Evolutionary conservation across 352 stramenopile genomes (phyloP).

Genomic region (Globisporangium orthogonon): DNA sequence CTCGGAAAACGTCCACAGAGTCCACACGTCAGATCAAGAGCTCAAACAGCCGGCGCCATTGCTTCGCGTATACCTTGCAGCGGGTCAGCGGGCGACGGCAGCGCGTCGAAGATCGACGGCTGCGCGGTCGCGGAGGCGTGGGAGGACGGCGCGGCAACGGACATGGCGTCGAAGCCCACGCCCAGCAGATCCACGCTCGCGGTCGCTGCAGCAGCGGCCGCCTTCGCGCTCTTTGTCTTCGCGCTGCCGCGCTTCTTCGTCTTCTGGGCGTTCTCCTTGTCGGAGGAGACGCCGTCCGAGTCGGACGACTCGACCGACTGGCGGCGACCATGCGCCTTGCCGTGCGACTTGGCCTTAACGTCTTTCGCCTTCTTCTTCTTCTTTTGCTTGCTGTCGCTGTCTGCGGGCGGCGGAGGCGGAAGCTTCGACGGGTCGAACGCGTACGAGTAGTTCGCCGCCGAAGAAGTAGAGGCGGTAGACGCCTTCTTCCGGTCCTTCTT

Average conservation of each 20-base stretch:
- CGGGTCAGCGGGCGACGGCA: constrained; percentile 17
- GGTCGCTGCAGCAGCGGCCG: constrained; percentile 9
- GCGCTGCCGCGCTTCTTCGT: constrained; percentile 4
- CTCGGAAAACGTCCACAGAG: not conserved
- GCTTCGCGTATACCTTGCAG: constrained; percentile 23
- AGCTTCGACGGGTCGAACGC: constrained; percentile 49
- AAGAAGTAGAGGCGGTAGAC: constrained; percentile 4
- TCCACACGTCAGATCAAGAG: not conserved
- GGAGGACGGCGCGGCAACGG: constrained; percentile 4
- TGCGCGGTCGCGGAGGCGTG: constrained; percentile 9
- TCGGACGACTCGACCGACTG: constrained; percentile 35
- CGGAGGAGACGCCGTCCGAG: constrained; percentile 22
- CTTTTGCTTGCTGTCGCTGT: constrained; percentile 14
- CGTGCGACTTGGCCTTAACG: not conserved
- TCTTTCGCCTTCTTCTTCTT: constrained; percentile 1
- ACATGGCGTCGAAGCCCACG: constrained; percentile 32
- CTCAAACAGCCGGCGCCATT: too few species aligned
- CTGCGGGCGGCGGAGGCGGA: constrained; percentile 20
- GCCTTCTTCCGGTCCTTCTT: constrained; percentile 13
- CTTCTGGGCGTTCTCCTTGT: constrained; percentile 29
- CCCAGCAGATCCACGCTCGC: constrained; percentile 41
- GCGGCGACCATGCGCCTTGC: constrained; percentile 15
- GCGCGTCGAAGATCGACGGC: constrained; percentile 33
- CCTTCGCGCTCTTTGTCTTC: constrained; percentile 9
- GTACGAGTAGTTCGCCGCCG: constrained; percentile 36